Evolutionary conservation across 225 moss, liverwort and hornwort genomes (phyloP), one percentile per base, ranked within the genome.

Genomic region (Antitrichia curtipendula): DNA sequence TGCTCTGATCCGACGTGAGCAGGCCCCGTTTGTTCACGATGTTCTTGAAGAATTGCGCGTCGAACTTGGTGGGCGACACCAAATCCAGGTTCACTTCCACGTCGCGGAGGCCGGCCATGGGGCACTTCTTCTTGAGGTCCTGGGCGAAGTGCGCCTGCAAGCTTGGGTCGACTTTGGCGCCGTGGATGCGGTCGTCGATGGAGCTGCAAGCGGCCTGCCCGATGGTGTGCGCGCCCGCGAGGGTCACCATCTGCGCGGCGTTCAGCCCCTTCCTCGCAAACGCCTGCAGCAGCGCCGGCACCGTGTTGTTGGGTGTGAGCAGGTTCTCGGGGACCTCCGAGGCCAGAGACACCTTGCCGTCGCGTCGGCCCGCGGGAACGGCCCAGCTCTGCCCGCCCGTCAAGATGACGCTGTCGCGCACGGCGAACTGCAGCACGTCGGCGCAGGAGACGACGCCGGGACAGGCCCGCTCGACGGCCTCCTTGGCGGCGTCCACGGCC

Each of bases 361-460:
- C 95, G 75, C 94, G 92, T 9, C 94, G 91, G 16, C 94, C 93
- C 1, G 93, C 90, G 6, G 90, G 92, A 11, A 95, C 94, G 28
- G 61, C 61, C 92, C 91, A 94, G 87, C 83, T 22, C 69, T 91
- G 53, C 60, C 95, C 73, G 87, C 95, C 87, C 57, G 91, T 94
- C 89, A 85, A 36, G 32, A 20, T 63, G 25, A 92, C 90, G 47
- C 70, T 75, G 82, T 91, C 91, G n/a, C 89, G 91, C 49, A 71
- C 87, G 22, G 93, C 93, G 38, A 91, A 91, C 50, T 94, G 93
- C 45, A 95, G 78, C 31, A 96, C 92, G 52, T 96, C 95, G 38
- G 95, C 90, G 82, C 95, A 95, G 7, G 95, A 96, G 9, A 96
- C 93, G 29, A 96, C 69, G 10, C 93, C 92, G 5, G 95, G 95